Conservation (phyloP, 805 yeast genomes). For the Ogataea ganodermae region DNA sequence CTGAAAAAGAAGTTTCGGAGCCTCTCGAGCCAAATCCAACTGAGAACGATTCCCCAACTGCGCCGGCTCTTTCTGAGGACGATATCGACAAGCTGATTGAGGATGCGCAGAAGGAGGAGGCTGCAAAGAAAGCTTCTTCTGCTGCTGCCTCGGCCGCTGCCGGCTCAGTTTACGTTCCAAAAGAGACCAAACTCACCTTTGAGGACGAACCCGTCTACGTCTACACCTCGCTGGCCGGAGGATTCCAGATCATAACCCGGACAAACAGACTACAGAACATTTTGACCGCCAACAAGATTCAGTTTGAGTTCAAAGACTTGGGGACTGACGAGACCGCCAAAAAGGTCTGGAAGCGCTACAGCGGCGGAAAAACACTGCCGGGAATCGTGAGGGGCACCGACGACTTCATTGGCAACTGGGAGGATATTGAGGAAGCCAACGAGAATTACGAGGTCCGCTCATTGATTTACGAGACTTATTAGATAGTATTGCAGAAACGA, state of each 20-base stretch:
- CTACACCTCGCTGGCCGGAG: slow-evolving; percentile 86
- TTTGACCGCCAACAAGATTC: slow-evolving; percentile 69
- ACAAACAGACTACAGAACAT: slow-evolving; percentile 78
- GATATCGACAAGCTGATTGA: slow-evolving; percentile 31
- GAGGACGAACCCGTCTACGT: slow-evolving; percentile 67
- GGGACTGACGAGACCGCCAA: slow-evolving; percentile 89
- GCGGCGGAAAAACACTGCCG: slow-evolving; percentile 74
- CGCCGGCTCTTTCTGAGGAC: too few relatives aligned
- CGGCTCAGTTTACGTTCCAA: slow-evolving; percentile 37
- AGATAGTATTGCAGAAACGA: slow-evolving; percentile 7
- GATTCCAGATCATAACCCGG: slow-evolving; percentile 73
- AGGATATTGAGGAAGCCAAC: slow-evolving; percentile 82
- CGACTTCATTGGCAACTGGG: slow-evolving; percentile 82
- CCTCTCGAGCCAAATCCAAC: not conserved
- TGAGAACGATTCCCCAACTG: too few relatives aligned
- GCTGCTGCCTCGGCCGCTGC: not conserved
- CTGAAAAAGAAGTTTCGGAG: too few relatives aligned
- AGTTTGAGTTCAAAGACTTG: slow-evolving; percentile 69
- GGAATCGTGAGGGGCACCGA: slow-evolving; percentile 84
- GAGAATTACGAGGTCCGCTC: slow-evolving; percentile 71
- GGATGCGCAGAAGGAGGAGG: slow-evolving; percentile 31
- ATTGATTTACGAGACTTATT: slow-evolving; percentile 64
- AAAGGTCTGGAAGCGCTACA: slow-evolving; percentile 75
- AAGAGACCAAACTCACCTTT: slow-evolving; percentile 35
- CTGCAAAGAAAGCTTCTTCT: slow-evolving; percentile 6